These are phyloP conservation scores for Dalechampia spathulata DNA, from an alignment of 441 rosid genomes.

Conservation along the genomic window DNA sequence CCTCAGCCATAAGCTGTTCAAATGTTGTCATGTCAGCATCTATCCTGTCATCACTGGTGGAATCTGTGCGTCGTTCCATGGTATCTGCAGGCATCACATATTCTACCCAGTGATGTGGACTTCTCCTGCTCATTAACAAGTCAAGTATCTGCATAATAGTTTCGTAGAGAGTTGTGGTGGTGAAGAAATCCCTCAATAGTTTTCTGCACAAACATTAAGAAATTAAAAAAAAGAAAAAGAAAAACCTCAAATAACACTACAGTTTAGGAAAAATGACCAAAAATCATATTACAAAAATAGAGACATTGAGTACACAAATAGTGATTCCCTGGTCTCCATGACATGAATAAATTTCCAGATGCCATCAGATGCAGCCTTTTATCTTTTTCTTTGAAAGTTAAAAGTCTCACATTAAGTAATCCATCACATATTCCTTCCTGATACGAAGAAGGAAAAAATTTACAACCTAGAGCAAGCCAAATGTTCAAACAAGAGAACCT, in stretches of 20 bases:
- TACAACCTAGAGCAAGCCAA: background rate
- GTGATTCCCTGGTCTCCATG: background rate
- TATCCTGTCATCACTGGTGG: conserved; percentile 23
- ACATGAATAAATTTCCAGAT: background rate
- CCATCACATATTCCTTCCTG: background rate
- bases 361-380: background rate
- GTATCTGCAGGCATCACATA: conserved; percentile 64
- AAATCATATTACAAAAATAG: too few species aligned
- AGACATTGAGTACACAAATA: background rate
- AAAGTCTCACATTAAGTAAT: background rate
- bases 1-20: conserved; percentile 78
- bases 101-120: conserved; percentile 67
- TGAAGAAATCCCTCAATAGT: conserved; percentile 61
- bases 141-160: conserved; percentile 60
- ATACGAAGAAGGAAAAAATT: background rate
- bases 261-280: background rate
- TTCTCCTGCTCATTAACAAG: conserved; percentile 60
- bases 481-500: conserved; percentile 10
- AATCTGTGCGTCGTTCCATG: conserved; percentile 24
- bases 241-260: background rate
- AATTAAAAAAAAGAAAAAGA: too few species aligned
- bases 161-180: conserved; percentile 39
- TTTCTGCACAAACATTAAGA: conserved; percentile 45
- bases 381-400: background rate
- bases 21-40: conserved; percentile 38